Percentiles rank a stretch among this genome's conserved stretches.
phyloP scores from a whole-genome alignment of 345 rosid genomes.

The Eucalyptus caleyi region DNA sequence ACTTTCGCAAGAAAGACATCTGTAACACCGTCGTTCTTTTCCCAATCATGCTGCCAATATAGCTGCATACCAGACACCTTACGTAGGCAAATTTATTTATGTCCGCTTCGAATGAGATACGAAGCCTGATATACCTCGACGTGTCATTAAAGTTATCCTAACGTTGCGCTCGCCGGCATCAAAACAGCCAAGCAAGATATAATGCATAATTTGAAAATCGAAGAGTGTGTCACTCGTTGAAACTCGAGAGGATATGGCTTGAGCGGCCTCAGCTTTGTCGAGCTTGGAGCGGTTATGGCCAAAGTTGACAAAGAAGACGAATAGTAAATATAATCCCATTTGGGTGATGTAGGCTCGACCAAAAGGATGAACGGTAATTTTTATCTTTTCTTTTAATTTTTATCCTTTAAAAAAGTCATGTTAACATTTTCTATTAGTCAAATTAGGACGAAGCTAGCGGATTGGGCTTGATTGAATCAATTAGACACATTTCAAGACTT shows the following conservation, averaged over 20 bases:
- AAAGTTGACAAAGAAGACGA: neutral
- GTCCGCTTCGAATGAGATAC: neutral
- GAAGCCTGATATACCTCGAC: neutral
- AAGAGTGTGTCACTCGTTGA: neutral
- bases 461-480: neutral
- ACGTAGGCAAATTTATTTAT: neutral
- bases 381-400: too few species aligned
- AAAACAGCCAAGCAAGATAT: neutral
- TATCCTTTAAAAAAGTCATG: neutral
- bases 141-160: neutral
- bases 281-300: neutral
- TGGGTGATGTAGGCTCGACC: neutral
- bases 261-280: neutral
- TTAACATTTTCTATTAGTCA: neutral
- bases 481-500: neutral
- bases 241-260: neutral
- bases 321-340: neutral
- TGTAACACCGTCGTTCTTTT: neutral
- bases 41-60: neutral
- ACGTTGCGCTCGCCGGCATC: neutral
- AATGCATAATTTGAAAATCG: neutral
- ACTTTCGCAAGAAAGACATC: neutral
- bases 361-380: neutral
- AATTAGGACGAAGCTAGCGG: rapidly evolving
- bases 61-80: neutral